Conservation (phyloP, 2,329 filamentous ascomycete species). For the Ophiosphaerella korrae region DNA sequence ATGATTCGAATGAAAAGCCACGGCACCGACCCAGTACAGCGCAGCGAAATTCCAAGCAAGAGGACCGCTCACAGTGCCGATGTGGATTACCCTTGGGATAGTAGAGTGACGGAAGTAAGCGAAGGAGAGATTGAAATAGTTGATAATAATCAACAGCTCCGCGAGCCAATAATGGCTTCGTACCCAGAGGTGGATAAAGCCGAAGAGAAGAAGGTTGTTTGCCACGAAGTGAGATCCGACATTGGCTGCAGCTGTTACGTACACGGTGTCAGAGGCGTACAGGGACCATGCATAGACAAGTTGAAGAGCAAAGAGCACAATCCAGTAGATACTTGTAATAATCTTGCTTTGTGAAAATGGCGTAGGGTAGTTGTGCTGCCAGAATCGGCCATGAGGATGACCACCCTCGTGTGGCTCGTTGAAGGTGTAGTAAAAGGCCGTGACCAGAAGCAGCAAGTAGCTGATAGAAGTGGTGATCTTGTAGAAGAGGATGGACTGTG, state of each 20-base stretch:
- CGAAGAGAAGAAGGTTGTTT: slow-evolving; percentile 82
- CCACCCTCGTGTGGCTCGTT: slow-evolving; percentile 66
- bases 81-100: slow-evolving; percentile 75
- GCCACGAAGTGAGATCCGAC: slow-evolving; percentile 84
- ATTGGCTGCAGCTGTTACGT: slow-evolving; percentile 72
- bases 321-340: slow-evolving; percentile 74
- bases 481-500: slow-evolving; percentile 69
- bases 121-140: slow-evolving; percentile 78
- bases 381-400: slow-evolving; percentile 65
- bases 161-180: slow-evolving; percentile 75
- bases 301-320: slow-evolving; percentile 76
- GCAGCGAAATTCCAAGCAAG: slow-evolving; percentile 86
- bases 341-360: slow-evolving; percentile 75
- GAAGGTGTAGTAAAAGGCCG: slow-evolving; percentile 76
- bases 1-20: slow-evolving; percentile 71
- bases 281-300: slow-evolving; percentile 76
- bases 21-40: slow-evolving; percentile 87
- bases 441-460: slow-evolving; percentile 75
- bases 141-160: slow-evolving; percentile 76
- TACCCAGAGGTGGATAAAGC: slow-evolving; percentile 83
- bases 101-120: slow-evolving; percentile 81
- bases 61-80: slow-evolving; percentile 75
- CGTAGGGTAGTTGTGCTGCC: slow-evolving; percentile 74
- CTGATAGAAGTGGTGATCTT: slow-evolving; percentile 74
- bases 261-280: slow-evolving; percentile 68